Evolutionary conservation across 208 protist genomes (phyloP).

Genomic region (Vickermania ingenoplastis): DNA sequence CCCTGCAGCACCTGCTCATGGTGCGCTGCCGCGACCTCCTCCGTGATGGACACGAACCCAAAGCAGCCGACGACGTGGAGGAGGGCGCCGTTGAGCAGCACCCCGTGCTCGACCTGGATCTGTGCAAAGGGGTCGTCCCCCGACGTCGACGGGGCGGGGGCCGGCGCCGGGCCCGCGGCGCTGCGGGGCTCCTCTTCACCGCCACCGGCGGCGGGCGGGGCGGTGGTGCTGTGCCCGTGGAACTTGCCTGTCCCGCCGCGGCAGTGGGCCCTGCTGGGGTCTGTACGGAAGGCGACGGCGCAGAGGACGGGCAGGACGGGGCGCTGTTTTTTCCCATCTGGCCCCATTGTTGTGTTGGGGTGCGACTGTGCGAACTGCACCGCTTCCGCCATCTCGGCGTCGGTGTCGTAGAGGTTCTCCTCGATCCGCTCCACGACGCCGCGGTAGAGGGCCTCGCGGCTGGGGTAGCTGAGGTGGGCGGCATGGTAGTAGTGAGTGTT

Average conservation of each 20-base stretch:
- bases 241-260: not conserved
- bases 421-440: constrained; percentile 70
- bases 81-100: constrained; percentile 44
- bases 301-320: constrained; percentile 74
- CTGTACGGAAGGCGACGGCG: constrained; percentile 64
- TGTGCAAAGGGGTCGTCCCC: constrained; percentile 9
- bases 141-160: not conserved
- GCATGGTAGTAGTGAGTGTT: constrained; percentile 9
- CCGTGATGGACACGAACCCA: constrained; percentile 71
- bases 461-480: constrained; percentile 47
- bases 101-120: constrained; percentile 38
- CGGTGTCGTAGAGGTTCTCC: constrained; percentile 74
- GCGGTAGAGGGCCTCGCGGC: constrained; percentile 62
- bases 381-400: constrained; percentile 70
- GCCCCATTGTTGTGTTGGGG: constrained; percentile 21
- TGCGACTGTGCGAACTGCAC: constrained; percentile 24
- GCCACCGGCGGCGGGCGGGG: not conserved
- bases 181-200: not conserved
- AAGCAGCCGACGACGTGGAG: constrained; percentile 84
- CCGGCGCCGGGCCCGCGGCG: constrained; percentile 5
- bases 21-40: constrained; percentile 32
- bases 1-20: constrained; percentile 15
- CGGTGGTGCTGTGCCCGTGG: not conserved
- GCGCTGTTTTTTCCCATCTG: constrained; percentile 21
- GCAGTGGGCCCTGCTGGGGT: constrained; percentile 21